Evolutionary conservation across 2,329 filamentous ascomycete species (phyloP).

Genomic region (Hypoxylon sp.): DNA sequence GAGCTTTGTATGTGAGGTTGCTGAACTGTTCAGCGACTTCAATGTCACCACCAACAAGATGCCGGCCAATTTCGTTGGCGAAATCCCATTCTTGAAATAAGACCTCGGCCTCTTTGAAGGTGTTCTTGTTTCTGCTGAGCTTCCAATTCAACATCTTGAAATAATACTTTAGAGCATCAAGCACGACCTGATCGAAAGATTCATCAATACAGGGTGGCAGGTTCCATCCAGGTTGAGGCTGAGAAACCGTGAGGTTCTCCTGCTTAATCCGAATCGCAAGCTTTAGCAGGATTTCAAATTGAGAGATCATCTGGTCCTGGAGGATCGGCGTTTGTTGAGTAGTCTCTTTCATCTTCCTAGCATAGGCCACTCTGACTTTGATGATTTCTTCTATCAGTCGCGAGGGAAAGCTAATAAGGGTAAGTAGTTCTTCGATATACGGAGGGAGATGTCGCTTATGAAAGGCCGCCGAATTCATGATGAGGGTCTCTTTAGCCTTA

Average conservation of each 20-base stretch:
- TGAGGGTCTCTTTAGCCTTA: slow-evolving; percentile 93
- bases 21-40: slow-evolving; percentile 98
- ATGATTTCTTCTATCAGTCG: slow-evolving; percentile 97
- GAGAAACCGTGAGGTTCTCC: slow-evolving; percentile 86
- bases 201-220: slow-evolving; percentile 96
- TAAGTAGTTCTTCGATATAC: slow-evolving; percentile 96
- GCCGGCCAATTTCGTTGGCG: slow-evolving; percentile 91
- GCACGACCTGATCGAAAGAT: slow-evolving; percentile 90
- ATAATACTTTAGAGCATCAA: slow-evolving; percentile 96
- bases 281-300: slow-evolving; percentile 93
- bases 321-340: slow-evolving; percentile 93
- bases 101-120: slow-evolving; percentile 98
- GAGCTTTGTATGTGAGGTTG: slow-evolving; percentile 91
- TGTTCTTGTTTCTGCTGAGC: slow-evolving; percentile 96
- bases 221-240: slow-evolving; percentile 93
- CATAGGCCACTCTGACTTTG: slow-evolving; percentile 89
- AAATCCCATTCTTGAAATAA: slow-evolving; percentile 99
- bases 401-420: slow-evolving; percentile 96
- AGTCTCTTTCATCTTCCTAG: slow-evolving; percentile 94
- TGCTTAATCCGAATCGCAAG: slow-evolving; percentile 94
- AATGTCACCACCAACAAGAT: slow-evolving; percentile 93
- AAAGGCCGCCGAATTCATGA: slow-evolving; percentile 87
- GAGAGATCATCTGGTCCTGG: slow-evolving; percentile 97
- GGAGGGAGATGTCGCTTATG: slow-evolving; percentile 91
- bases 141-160: slow-evolving; percentile 99